These are phyloP conservation scores for Bipolaris bicolor DNA, from an alignment of 2,329 filamentous ascomycete genomes.

Conservation along the genomic window DNA sequence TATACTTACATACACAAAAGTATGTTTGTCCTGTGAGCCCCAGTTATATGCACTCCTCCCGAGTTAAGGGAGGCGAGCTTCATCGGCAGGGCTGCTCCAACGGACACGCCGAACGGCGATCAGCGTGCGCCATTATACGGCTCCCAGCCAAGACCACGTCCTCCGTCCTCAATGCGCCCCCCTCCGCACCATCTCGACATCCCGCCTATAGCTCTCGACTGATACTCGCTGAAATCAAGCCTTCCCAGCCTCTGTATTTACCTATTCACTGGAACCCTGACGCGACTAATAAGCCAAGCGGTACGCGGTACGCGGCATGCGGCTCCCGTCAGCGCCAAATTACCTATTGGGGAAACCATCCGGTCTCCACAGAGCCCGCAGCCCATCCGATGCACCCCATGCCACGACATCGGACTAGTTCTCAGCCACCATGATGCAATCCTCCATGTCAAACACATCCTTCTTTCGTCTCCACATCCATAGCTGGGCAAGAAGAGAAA, in stretches of 20 bases:
- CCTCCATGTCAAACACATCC: no score
- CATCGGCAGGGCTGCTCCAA: slow-evolving; percentile 25
- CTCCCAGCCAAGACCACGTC: slow-evolving; percentile 14
- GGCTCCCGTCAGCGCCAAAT: background rate
- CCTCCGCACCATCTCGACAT: background rate
- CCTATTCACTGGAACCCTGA: no score
- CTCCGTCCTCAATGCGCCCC: slow-evolving; percentile 16
- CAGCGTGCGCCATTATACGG: slow-evolving; percentile 10
- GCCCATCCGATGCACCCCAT: slow-evolving; percentile 6
- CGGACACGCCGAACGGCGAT: slow-evolving; percentile 24
- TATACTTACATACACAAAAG: no score
- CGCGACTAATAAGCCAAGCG: background rate
- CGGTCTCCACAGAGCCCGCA: background rate
- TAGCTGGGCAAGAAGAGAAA: no score
- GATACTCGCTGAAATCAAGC: background rate
- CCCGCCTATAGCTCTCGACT: background rate
- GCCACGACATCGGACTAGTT: slow-evolving; percentile 8
- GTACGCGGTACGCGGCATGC: background rate
- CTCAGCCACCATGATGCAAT: background rate
- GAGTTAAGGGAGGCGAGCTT: slow-evolving; percentile 5
- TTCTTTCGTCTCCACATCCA: no score
- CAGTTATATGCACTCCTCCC: background rate
- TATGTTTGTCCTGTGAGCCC: background rate
- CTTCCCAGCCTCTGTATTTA: background rate
- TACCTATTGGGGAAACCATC: background rate